Conservation (phyloP, 2,329 filamentous ascomycete genomes). For the Coniochaeta hoffmannii region DNA sequence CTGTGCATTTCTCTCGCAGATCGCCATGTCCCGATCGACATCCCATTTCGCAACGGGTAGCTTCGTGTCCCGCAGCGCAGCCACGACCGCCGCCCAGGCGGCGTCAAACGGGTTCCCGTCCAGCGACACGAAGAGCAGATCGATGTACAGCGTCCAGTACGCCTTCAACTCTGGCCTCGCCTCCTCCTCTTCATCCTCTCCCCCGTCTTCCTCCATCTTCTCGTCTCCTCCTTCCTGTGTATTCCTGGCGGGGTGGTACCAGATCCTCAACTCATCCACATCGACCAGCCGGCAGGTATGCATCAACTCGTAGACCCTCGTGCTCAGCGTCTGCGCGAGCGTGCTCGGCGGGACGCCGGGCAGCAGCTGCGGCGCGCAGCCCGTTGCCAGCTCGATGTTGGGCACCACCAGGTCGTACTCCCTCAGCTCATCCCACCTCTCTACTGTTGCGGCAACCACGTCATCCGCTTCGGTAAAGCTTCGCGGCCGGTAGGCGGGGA, state of each 20-base stretch:
- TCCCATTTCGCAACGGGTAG: slow-evolving; percentile 81
- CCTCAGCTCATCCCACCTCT: slow-evolving; percentile 35
- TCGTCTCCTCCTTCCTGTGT: slow-evolving; percentile 27
- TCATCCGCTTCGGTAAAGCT: too few species aligned
- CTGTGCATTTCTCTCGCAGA: slow-evolving; percentile 60
- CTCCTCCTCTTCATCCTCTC: slow-evolving; percentile 14
- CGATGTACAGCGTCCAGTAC: slow-evolving; percentile 93
- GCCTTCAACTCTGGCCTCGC: slow-evolving; percentile 53
- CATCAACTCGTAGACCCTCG: slow-evolving; percentile 68
- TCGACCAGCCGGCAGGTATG: slow-evolving; percentile 63
- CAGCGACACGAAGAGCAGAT: slow-evolving; percentile 88
- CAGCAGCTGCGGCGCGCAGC: slow-evolving; percentile 77
- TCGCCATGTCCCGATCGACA: slow-evolving; percentile 65
- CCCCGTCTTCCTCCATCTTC: slow-evolving; percentile 15
- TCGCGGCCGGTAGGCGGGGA: slow-evolving; percentile 56
- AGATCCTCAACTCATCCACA: slow-evolving; percentile 65
- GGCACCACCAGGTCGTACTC: slow-evolving; percentile 76
- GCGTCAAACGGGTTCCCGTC: slow-evolving; percentile 91
- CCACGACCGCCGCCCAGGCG: slow-evolving; percentile 76
- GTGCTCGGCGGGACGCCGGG: slow-evolving; percentile 75
- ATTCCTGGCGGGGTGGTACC: slow-evolving; percentile 44
- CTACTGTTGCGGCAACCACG: slow-evolving; percentile 21
- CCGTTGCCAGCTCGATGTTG: slow-evolving; percentile 88
- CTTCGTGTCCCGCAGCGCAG: slow-evolving; percentile 70
- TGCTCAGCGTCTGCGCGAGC: slow-evolving; percentile 78